Conservation (phyloP, 2,329 filamentous ascomycete species). For the Trichoderma sp. region DNA sequence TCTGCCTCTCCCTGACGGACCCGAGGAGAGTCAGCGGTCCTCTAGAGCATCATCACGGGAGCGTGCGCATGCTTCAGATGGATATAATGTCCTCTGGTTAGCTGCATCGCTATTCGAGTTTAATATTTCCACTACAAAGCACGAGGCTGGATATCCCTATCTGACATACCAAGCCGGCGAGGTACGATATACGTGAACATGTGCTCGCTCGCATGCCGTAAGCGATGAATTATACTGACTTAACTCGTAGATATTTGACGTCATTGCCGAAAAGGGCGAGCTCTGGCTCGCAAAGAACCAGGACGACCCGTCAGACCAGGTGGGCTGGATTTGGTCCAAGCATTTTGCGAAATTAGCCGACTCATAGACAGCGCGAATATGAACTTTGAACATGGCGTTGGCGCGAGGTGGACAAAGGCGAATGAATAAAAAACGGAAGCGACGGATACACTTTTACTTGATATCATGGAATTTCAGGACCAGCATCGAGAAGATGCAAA, state of each 20-base stretch:
- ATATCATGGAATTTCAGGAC: slow-evolving; percentile 15
- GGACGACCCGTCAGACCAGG: slow-evolving; percentile 75
- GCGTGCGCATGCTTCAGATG: slow-evolving; percentile 54
- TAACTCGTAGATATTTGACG: slow-evolving; percentile 71
- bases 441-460: slow-evolving; percentile 23
- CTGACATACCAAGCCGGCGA: slow-evolving; percentile 94
- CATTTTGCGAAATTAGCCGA: slow-evolving; percentile 79
- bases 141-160: slow-evolving; percentile 94
- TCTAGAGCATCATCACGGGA: slow-evolving; percentile 66
- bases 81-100: slow-evolving; percentile 81
- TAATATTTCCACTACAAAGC: slow-evolving; percentile 89
- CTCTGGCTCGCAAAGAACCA: slow-evolving; percentile 98
- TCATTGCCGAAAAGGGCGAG: slow-evolving; percentile 95
- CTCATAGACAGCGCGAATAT: slow-evolving; percentile 39
- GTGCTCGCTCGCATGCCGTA: not conserved
- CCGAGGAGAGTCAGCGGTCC: slow-evolving; percentile 56
- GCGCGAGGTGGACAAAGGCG: slow-evolving; percentile 31
- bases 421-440: slow-evolving; percentile 24
- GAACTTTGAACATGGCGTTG: slow-evolving; percentile 29
- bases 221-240: not conserved
- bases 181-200: slow-evolving; percentile 49
- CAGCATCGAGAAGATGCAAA: slow-evolving; percentile 24
- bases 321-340: slow-evolving; percentile 99
- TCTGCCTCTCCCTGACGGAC: slow-evolving; percentile 74
- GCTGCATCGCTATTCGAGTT: slow-evolving; percentile 96